A percentile compares a stretch with the other conserved stretches of the same genome.
These are phyloP conservation scores for Ampelomyces quisqualis DNA, from an alignment of 2,329 filamentous ascomycete species.

Conservation along the genomic window DNA sequence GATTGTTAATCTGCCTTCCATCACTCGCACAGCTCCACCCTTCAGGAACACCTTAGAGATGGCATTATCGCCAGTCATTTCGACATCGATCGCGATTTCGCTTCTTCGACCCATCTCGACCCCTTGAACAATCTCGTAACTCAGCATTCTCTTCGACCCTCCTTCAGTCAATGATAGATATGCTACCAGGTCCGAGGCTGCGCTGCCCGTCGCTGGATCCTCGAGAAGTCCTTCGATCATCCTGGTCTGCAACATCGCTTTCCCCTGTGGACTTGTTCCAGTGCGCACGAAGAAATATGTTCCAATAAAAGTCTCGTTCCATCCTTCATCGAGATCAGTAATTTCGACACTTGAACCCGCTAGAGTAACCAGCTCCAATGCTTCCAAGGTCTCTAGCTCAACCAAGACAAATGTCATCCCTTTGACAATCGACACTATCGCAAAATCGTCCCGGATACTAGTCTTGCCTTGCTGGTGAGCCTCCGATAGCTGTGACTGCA, in stretches of 20 bases:
- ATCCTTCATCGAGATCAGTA: slow-evolving; percentile 49
- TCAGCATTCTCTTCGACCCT: slow-evolving; percentile 32
- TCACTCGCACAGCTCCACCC: slow-evolving; percentile 48
- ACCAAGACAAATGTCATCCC: slow-evolving; percentile 74
- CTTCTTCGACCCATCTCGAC: slow-evolving; percentile 55
- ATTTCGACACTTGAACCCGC: slow-evolving; percentile 34
- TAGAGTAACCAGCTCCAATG: slow-evolving; percentile 52
- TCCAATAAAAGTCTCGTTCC: slow-evolving; percentile 56
- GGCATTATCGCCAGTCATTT: slow-evolving; percentile 39
- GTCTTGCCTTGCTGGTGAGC: slow-evolving; percentile 15
- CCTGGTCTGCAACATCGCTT: slow-evolving; percentile 54
- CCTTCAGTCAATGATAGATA: slow-evolving; percentile 49
- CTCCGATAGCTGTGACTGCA: slow-evolving; percentile 42
- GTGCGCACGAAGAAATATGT: slow-evolving; percentile 62
- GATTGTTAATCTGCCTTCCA: slow-evolving; percentile 33
- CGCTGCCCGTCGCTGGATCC: slow-evolving; percentile 55
- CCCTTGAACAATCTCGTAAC: slow-evolving; percentile 51
- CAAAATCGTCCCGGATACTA: slow-evolving; percentile 24
- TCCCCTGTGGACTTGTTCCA: slow-evolving; percentile 30
- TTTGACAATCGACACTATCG: slow-evolving; percentile 59
- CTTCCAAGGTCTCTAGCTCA: slow-evolving; percentile 60
- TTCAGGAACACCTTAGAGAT: slow-evolving; percentile 48
- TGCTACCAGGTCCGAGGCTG: slow-evolving; percentile 50
- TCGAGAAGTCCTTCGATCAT: slow-evolving; percentile 58
- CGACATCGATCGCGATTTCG: slow-evolving; percentile 51